Percentiles rank a stretch among this genome's conserved stretches.
Conservation (phyloP, 164 flowering plant species). For the Houttuynia cordata region DNA sequence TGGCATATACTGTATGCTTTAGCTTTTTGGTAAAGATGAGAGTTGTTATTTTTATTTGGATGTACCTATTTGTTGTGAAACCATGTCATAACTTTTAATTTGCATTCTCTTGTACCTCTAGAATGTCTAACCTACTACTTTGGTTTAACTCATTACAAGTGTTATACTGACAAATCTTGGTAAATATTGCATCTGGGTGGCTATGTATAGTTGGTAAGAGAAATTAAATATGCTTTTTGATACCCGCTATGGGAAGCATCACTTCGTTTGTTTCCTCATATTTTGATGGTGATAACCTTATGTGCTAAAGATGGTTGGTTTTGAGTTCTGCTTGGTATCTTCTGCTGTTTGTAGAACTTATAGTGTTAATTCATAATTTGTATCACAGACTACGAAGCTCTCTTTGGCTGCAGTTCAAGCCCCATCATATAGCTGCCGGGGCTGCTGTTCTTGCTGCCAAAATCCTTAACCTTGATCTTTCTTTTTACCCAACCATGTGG, state of each 20-base stretch:
- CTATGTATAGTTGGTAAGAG: conserved; percentile 30
- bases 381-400: conserved; percentile 37
- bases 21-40: neutral
- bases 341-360: neutral
- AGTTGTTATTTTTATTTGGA: too few species aligned
- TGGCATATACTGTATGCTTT: neutral
- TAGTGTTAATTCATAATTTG: neutral
- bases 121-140: conserved; percentile 12
- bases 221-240: conserved; percentile 10
- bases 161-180: conserved; percentile 37
- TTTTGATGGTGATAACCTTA: neutral
- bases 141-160: conserved; percentile 36
- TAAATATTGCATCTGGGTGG: conserved; percentile 41
- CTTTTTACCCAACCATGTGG: conserved; percentile 52
- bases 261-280: too few species aligned
- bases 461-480: conserved; percentile 58
- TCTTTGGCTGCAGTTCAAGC: conserved; percentile 44
- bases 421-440: conserved; percentile 45
- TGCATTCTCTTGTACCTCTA: neutral
- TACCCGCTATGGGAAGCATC: neutral
- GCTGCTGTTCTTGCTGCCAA: conserved; percentile 86
- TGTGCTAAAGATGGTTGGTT: conserved; percentile 24
- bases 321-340: neutral
- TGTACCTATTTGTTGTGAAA: neutral
- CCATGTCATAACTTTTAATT: neutral